Evolutionary conservation across 164 flowering plant genomes (phyloP).

Genomic region (Akebia trifoliata): DNA sequence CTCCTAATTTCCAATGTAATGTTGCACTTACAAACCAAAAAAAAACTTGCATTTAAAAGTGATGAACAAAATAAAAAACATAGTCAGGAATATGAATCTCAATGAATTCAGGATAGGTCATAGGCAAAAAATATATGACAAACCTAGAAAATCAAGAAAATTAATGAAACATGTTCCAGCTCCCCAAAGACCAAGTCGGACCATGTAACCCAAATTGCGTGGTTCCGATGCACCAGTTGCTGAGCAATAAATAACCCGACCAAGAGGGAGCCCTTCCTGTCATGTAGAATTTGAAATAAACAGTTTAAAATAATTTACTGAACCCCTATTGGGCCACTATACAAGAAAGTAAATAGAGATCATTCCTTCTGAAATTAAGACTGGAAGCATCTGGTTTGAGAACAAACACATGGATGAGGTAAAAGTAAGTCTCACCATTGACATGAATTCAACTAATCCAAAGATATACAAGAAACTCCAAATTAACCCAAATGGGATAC

Average conservation of each 20-base stretch:
- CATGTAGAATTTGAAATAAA: conserved; percentile 17
- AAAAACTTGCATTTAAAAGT: no score
- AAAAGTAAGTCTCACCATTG: no score
- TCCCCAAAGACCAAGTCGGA: conserved; percentile 98
- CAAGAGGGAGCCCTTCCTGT: conserved; percentile 86
- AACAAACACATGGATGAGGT: no score
- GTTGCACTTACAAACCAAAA: no score
- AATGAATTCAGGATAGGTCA: background rate
- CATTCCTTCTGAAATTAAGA: background rate
- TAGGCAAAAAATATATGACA: conserved; percentile 5
- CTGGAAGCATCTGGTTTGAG: no score
- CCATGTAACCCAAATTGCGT: conserved; percentile 94
- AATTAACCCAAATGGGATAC: no score
- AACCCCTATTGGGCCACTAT: background rate
- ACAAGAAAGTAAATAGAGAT: background rate
- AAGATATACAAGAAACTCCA: no score
- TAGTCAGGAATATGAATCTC: no score
- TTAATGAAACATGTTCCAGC: conserved; percentile 67
- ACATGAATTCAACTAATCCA: no score
- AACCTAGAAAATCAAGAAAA: conserved; percentile 77
- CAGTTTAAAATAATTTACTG: conserved; percentile 5
- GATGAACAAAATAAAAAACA: no score
- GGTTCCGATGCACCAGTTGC: conserved; percentile 99
- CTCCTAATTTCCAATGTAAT: no score
- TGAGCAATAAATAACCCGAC: conserved; percentile 91